Evolutionary conservation across 2,329 filamentous ascomycete genomes (phyloP).

Genomic region (Fusarium sp.): DNA sequence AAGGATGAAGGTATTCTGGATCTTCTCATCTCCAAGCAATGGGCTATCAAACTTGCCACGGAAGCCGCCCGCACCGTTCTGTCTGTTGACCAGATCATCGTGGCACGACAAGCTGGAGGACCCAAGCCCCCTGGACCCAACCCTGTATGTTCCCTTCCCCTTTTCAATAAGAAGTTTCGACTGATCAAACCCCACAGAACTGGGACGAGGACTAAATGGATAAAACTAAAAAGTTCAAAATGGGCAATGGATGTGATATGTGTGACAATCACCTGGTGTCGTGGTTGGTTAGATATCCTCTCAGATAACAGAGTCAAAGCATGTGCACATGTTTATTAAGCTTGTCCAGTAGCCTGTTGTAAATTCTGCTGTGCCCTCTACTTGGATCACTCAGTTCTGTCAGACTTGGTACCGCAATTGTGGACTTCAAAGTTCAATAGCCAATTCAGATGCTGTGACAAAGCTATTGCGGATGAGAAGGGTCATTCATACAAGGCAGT

Average conservation of each 20-base stretch:
- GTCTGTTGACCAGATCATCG: constrained; percentile 98
- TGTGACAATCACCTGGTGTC: constrained; percentile 26
- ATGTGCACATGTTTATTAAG: constrained; percentile 19
- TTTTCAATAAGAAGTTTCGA: background rate
- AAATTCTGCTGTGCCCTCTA: constrained; percentile 3
- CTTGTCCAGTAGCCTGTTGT: constrained; percentile 2
- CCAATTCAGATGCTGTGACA: background rate
- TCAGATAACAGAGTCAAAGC: constrained; percentile 25
- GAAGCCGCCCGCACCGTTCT: constrained; percentile 94
- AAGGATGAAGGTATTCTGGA: constrained; percentile 91
- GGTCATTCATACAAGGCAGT: background rate
- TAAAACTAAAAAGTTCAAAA: constrained; percentile 44
- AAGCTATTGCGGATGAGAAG: background rate
- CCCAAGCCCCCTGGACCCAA: constrained; percentile 97
- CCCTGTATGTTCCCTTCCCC: constrained; percentile 61
- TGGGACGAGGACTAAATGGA: constrained; percentile 68
- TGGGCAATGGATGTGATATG: constrained; percentile 32
- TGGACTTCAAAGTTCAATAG: background rate
- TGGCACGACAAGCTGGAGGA: constrained; percentile 94
- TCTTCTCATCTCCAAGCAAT: constrained; percentile 89
- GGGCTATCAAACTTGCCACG: constrained; percentile 96
- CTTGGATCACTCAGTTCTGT: constrained; percentile 6
- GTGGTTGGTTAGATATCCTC: constrained; percentile 42
- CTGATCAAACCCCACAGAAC: constrained; percentile 57
- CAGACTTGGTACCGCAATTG: constrained; percentile 4